These are phyloP conservation scores for Zygosaccharomyces bisporus DNA, from an alignment of 805 yeast species.

Conservation along the genomic window DNA sequence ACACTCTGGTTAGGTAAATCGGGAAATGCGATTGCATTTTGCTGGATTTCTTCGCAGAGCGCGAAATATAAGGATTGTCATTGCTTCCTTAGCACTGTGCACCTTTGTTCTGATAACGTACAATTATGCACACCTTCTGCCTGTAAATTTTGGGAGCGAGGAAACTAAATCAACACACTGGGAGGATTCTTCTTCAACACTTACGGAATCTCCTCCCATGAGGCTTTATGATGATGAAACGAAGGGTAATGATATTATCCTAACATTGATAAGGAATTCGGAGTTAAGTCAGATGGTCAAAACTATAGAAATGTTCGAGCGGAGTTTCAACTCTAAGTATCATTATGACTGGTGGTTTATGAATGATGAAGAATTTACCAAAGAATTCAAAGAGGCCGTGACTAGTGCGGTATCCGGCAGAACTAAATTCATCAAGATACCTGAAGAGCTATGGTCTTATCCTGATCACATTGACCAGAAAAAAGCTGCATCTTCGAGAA, in stretches of 20 bases:
- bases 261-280: constrained; percentile 74
- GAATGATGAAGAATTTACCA: constrained; percentile 74
- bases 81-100: constrained; percentile 3
- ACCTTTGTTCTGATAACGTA: neutral
- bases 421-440: constrained; percentile 69
- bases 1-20: neutral
- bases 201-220: neutral
- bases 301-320: constrained; percentile 71
- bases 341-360: constrained; percentile 89
- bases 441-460: constrained; percentile 65
- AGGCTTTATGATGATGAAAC: constrained; percentile 4
- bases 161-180: neutral
- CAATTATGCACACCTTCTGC: constrained; percentile 5
- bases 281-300: constrained; percentile 71
- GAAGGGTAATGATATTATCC: constrained; percentile 65
- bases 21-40: neutral
- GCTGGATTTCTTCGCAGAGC: neutral
- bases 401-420: constrained; percentile 50
- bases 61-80: neutral
- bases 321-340: constrained; percentile 90
- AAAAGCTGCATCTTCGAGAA: constrained; percentile 55
- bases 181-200: neutral
- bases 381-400: constrained; percentile 59
- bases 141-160: neutral
- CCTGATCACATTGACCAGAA: constrained; percentile 34